Conservation (phyloP, 1,284 basidiomycete genomes). For the Fomitopsis schrenkii region DNA sequence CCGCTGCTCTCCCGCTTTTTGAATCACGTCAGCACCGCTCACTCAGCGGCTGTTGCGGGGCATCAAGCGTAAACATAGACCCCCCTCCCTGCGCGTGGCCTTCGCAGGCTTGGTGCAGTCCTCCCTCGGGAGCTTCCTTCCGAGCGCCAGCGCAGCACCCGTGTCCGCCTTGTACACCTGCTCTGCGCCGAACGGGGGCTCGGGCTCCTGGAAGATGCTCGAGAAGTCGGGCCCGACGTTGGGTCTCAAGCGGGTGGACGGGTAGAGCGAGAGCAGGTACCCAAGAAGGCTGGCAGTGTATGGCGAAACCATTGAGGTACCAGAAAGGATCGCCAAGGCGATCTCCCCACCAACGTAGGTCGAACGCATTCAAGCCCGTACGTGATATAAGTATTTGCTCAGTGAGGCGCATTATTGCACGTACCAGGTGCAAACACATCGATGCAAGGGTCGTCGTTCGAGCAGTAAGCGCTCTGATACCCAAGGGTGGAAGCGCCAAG, state of each 20-base stretch:
- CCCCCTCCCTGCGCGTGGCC: too few species aligned
- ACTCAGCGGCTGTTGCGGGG: too few species aligned
- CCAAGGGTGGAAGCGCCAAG: slow-evolving; percentile 69
- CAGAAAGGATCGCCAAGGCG: slow-evolving; percentile 62
- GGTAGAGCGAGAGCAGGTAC: slow-evolving; percentile 69
- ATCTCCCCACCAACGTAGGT: slow-evolving; percentile 61
- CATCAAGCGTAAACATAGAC: too few species aligned
- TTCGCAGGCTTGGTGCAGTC: too few species aligned
- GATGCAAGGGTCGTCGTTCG: slow-evolving; percentile 67
- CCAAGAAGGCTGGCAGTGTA: slow-evolving; percentile 65
- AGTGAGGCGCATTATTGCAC: neutral
- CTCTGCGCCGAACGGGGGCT: slow-evolving; percentile 20
- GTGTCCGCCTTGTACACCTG: too few species aligned
- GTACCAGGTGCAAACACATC: slow-evolving; percentile 73
- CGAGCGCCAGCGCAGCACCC: too few species aligned
- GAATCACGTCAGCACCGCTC: too few species aligned
- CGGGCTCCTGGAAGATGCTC: slow-evolving; percentile 17
- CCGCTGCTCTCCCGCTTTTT: too few species aligned
- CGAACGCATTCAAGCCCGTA: slow-evolving; percentile 54
- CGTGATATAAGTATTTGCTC: neutral
- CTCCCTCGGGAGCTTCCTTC: too few species aligned
- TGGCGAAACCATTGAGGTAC: slow-evolving; percentile 57
- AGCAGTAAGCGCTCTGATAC: slow-evolving; percentile 78
- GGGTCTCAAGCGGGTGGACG: slow-evolving; percentile 45
- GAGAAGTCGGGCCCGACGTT: slow-evolving; percentile 27